A percentile compares a stretch with the other conserved stretches of the same genome.
phyloP scores from a whole-genome alignment of 768 basidiomycete genomes.

The Melanogaster broomeanus region DNA sequence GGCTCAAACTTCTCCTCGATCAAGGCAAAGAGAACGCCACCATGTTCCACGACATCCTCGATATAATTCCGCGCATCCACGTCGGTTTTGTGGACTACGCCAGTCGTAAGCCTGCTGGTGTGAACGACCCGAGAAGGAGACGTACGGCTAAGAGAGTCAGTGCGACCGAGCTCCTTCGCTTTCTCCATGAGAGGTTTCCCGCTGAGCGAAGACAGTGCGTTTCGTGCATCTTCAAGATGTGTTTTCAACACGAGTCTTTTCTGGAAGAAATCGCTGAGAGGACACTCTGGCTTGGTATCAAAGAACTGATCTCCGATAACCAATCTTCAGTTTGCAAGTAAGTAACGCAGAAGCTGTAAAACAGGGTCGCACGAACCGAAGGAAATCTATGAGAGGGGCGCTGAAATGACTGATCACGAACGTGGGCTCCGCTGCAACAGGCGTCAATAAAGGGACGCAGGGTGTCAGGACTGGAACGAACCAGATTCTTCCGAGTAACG shows the following conservation, averaged over 20 bases:
- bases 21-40: constrained; percentile 8
- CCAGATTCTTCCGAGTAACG: neutral
- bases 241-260: constrained; percentile 1
- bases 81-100: neutral
- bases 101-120: neutral
- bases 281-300: neutral
- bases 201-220: neutral
- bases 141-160: neutral
- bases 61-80: constrained; percentile 2
- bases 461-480: neutral
- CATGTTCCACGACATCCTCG: constrained; percentile 9
- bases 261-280: constrained; percentile 5
- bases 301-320: constrained; percentile 18
- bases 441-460: neutral
- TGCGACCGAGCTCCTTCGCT: constrained; percentile 2
- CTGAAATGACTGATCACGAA: constrained; percentile 19
- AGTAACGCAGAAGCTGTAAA: neutral
- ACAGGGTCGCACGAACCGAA: constrained; percentile 9
- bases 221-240: neutral
- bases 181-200: neutral
- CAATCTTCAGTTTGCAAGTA: constrained; percentile 4
- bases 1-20: constrained; percentile 15
- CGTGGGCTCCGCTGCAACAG: constrained; percentile 9
- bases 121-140: neutral
- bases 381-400: constrained; percentile 14